Evolutionary conservation across 2,329 filamentous ascomycete species (phyloP).

Genomic region (Colletotrichum falcatum): DNA sequence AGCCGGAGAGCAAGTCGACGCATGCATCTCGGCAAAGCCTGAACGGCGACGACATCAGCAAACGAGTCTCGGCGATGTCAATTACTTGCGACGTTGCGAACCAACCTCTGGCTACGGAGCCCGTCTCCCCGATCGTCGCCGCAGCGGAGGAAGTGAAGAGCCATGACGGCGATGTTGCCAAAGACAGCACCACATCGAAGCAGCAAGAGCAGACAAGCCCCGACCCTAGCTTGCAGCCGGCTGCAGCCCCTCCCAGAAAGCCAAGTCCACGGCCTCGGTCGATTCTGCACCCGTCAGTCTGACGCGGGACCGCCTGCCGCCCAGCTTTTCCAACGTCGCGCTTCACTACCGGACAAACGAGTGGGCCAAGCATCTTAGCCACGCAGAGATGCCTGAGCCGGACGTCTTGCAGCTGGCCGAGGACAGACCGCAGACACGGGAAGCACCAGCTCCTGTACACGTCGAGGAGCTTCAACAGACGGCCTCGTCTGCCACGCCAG

Average conservation of each 20-base stretch:
- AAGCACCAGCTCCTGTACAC: conserved; percentile 71
- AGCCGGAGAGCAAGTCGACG: neutral
- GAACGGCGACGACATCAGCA: neutral
- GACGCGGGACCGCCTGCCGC: conserved; percentile 73
- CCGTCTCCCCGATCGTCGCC: conserved; percentile 31
- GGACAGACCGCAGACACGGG: conserved; percentile 52
- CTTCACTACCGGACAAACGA: conserved; percentile 92
- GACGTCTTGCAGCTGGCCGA: conserved; percentile 69
- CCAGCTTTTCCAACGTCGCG: conserved; percentile 80
- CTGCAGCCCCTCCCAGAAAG: conserved; percentile 47
- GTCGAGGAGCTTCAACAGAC: conserved; percentile 75
- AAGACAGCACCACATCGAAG: conserved; percentile 22
- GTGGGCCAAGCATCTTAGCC: conserved; percentile 90
- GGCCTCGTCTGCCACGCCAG: conserved; percentile 61
- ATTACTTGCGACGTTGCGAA: conserved; percentile 44
- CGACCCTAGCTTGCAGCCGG: conserved; percentile 26
- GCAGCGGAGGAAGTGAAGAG: conserved; percentile 44
- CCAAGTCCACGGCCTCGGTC: conserved; percentile 56
- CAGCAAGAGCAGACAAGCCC: conserved; percentile 29
- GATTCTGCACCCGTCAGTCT: conserved; percentile 61
- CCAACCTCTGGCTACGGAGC: conserved; percentile 37
- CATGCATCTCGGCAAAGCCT: neutral
- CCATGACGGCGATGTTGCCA: conserved; percentile 18
- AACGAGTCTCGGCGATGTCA: conserved; percentile 41
- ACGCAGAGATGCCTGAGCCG: conserved; percentile 78